These are phyloP conservation scores for Ustilago loliicola DNA, from an alignment of 1,284 basidiomycete species.

Conservation along the genomic window DNA sequence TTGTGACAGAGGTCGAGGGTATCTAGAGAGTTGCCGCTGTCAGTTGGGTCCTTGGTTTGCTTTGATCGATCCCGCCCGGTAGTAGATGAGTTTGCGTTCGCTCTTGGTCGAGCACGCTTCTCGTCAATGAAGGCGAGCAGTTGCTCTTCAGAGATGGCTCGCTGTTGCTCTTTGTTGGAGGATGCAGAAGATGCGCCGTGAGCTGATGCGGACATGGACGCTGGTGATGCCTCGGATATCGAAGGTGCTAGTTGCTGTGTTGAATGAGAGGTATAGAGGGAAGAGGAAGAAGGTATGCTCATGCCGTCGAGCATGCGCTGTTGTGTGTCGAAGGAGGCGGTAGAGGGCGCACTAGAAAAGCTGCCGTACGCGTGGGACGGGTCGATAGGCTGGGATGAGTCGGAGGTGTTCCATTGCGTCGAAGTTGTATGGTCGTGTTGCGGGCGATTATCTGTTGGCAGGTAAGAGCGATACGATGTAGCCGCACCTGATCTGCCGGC, in stretches of 20 bases:
- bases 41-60: constrained; percentile 15
- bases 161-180: constrained; percentile 14
- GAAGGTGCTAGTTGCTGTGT: constrained; percentile 14
- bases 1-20: constrained; percentile 63
- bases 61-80: constrained; percentile 1
- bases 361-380: constrained; percentile 13
- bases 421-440: constrained; percentile 17
- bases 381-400: constrained; percentile 23
- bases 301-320: constrained; percentile 19
- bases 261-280: constrained; percentile 24
- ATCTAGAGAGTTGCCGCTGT: constrained; percentile 35
- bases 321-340: constrained; percentile 28
- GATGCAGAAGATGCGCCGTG: constrained; percentile 5
- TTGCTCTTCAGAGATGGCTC: constrained; percentile 48
- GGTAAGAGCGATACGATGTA: constrained; percentile 24
- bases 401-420: constrained; percentile 19
- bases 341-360: constrained; percentile 20
- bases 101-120: constrained; percentile 25
- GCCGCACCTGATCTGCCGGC: constrained; percentile 23
- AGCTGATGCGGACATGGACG: not conserved
- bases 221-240: not conserved
- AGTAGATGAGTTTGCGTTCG: not conserved
- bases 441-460: constrained; percentile 7
- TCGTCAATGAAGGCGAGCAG: constrained; percentile 54
- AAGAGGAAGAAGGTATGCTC: constrained; percentile 23